Evolutionary conservation across 192 early-diverging fungal genomes (phyloP), one percentile per base, ranked within the genome.

Genomic region (Coemansia sp.): DNA sequence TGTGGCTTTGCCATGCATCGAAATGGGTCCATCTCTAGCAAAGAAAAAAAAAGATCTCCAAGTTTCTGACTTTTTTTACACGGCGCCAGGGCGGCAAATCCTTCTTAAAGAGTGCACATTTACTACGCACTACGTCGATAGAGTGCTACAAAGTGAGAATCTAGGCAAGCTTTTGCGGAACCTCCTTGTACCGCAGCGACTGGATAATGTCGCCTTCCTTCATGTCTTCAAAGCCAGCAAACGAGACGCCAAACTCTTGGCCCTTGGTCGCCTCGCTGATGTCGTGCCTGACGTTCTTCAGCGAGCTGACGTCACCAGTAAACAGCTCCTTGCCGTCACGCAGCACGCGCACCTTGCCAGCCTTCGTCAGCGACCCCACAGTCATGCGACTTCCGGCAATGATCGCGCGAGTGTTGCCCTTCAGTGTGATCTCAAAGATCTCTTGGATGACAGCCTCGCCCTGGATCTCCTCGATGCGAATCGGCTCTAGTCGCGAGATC

Each of bases 181-280:
- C 77, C 58, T 87, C 84, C 63, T 82, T 85, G 56, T 83, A 76
- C 33, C 71, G 69, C 48, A 95, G 65, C 61, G 87, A 86, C 66
- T 92, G 89, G 66, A 95, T 86, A 28, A 87, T 65, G 86, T 99
- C 96, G 10, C 95, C 95, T 39, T 85, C 88, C 72, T 88, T 73
- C 58, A 94, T 82, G 11, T 89, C 90, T 6, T 83, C 81, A 69
- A 93, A 97, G 10, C 86, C 89, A 16, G 92, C 92, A 82, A 99
- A 91, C 53, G 86, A 85, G 73, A 99, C 90, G 16, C 96, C 96
- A 71, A 95, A 99, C 84, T 99, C 96, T 28, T 91, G 82, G n/a
- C 95, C 95, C 77, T 97, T 99, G 61, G 86, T 86, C 31, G 88
- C 91, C 83, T 99, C 96, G 24, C 71, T 68, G 36, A 96, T 89